Conservation (phyloP, 768 basidiomycete genomes). For the Suillus paluster region DNA sequence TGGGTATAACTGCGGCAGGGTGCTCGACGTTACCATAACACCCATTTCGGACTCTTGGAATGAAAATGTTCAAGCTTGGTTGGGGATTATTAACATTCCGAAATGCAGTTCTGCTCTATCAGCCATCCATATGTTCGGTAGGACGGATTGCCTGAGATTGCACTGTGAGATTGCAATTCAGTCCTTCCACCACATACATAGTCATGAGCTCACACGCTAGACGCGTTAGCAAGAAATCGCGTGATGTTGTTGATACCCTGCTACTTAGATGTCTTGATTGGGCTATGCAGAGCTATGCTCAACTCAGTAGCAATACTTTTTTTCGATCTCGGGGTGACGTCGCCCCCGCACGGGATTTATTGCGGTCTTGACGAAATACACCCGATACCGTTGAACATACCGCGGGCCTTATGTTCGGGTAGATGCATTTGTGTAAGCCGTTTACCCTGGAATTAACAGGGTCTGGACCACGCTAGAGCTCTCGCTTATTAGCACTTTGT, state of each 20-base stretch:
- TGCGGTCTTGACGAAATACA: not conserved
- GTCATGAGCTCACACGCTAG: not conserved
- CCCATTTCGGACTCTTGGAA: too few relatives aligned
- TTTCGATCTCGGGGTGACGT: not conserved
- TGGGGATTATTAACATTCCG: not conserved
- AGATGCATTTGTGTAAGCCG: not conserved
- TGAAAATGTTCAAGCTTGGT: not conserved
- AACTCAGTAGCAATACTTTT: too few relatives aligned
- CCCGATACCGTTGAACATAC: not conserved
- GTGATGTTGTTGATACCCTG: not conserved
- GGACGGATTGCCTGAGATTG: too few relatives aligned
- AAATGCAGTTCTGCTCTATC: not conserved
- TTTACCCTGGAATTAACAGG: slow-evolving; percentile 2
- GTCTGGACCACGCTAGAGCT: not conserved
- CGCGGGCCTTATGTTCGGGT: not conserved
- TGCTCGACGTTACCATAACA: not conserved
- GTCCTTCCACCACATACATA: not conserved
- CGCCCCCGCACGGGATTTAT: not conserved
- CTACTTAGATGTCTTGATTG: not conserved
- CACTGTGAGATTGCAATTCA: not conserved
- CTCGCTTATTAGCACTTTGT: not conserved
- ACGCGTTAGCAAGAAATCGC: not conserved
- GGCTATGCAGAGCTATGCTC: too few relatives aligned
- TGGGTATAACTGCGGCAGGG: not conserved
- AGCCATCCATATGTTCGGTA: too few relatives aligned